Base-by-base conservation (phyloP, 169 alveolate species). In the Plasmodium coatneyi region DNA sequence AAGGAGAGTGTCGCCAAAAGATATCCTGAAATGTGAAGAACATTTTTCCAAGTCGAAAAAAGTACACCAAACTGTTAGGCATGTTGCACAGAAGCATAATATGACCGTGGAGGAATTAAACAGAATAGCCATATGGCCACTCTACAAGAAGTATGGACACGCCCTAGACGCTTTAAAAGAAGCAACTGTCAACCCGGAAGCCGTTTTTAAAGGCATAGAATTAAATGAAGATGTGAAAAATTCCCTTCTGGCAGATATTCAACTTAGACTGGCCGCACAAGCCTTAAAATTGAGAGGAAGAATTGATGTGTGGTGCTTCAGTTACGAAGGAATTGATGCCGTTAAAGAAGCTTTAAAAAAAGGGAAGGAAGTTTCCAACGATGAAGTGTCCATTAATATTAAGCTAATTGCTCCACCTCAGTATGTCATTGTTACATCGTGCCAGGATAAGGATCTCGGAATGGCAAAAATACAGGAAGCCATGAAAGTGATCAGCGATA, bases 251-350 rank as follows among this genome's bases (percentile, higher is more conserved):
- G 86, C 96, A 60, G 99, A 97, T 71, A 97, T 98, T 22, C 95
- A 97, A 89, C 95, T 96, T n/a, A 86, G 99, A 28, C 94, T 98
- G 30, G 93, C 98, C 9, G 99, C 99, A 3, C 99, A 98, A 84
- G 98, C 98, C n/a, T 76, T 98, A 70, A 97, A 96, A 90, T 96
- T 97, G 71, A 96, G 98, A 92, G 98, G 98, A 70, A 98, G 98
- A 83, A 97, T 98, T 19, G 98, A 98, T 90, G 98, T 98, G 36
- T 98, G 99, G 95, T 99, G 99, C 94, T 98, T 97, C 84, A 97
- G 98, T 16, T 98, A 97, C 90, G 99, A 98, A 78, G 99, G 99
- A 30, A 97, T 98, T 46, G 99, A 98, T 91, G 99, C 99, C n/a
- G 99, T 99, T 70, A 97, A 98, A 95, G 97, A 90, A 46, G 99